A percentile compares a stretch with the other conserved stretches of the same genome.
Conservation (phyloP, 2,329 filamentous ascomycete genomes). For the Colletotrichum siamense region DNA sequence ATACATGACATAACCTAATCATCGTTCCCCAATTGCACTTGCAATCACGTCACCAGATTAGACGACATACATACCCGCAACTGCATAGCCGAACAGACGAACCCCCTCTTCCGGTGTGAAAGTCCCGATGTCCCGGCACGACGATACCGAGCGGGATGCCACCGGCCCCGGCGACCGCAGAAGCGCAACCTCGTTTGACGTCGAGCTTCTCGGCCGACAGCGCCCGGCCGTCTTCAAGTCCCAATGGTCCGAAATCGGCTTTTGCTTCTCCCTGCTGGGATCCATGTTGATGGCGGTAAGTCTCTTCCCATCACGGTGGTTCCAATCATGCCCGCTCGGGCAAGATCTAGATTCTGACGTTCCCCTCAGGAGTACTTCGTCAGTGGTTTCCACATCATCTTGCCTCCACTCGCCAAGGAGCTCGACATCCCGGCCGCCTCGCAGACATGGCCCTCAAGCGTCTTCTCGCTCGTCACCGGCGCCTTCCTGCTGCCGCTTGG, state of each 20-base stretch:
- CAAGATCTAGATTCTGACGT: background rate
- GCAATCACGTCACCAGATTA: background rate
- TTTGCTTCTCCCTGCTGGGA: constrained; percentile 65
- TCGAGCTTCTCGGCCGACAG: constrained; percentile 68
- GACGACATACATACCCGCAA: background rate
- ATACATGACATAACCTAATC: background rate
- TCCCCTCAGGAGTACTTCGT: constrained; percentile 70
- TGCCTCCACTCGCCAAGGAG: constrained; percentile 67
- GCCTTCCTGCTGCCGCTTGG: constrained; percentile 69
- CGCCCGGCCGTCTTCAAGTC: constrained; percentile 62
- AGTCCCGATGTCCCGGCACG: background rate
- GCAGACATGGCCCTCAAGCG: constrained; percentile 69
- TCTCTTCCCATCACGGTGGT: background rate
- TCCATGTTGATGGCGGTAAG: constrained; percentile 66
- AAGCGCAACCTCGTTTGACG: constrained; percentile 29
- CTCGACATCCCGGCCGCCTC: constrained; percentile 67
- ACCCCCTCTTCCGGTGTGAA: background rate
- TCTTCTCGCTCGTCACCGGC: constrained; percentile 64
- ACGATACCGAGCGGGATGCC: constrained; percentile 16
- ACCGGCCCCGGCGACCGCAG: background rate
- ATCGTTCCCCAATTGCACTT: background rate
- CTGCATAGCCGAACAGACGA: background rate
- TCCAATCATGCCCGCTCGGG: background rate
- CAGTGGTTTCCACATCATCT: constrained; percentile 76
- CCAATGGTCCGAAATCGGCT: constrained; percentile 62